phyloP scores from a whole-genome alignment of 1,139 yeast genomes.

The Blastobotrys serpentis region DNA sequence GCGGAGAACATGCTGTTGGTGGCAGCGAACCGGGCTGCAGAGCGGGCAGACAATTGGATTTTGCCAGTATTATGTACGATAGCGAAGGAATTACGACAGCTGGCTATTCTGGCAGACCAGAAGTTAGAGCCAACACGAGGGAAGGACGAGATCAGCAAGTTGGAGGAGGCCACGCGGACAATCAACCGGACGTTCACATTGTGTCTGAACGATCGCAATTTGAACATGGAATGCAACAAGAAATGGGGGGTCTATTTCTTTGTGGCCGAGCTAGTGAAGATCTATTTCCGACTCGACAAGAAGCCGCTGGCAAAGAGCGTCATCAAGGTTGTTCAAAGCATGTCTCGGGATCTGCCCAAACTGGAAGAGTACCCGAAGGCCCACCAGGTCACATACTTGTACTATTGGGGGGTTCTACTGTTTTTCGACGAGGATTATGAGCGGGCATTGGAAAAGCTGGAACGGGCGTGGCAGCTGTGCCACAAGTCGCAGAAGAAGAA shows the following conservation, averaged over 20 bases:
- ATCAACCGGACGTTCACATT: constrained; percentile 74
- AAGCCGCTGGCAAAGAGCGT: constrained; percentile 76
- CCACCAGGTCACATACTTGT: constrained; percentile 60
- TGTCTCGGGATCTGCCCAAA: constrained; percentile 53
- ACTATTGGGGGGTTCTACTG: constrained; percentile 62
- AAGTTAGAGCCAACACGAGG: neutral
- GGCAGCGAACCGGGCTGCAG: constrained; percentile 55
- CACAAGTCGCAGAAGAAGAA: constrained; percentile 27
- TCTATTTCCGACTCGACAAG: constrained; percentile 69
- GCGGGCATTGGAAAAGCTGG: constrained; percentile 50
- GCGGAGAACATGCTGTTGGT: constrained; percentile 32
- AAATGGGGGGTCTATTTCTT: constrained; percentile 70
- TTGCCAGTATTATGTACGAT: constrained; percentile 56
- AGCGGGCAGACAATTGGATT: constrained; percentile 64
- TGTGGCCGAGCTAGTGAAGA: constrained; percentile 66
- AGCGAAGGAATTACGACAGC: constrained; percentile 53
- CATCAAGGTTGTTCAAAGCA: constrained; percentile 66
- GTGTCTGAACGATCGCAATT: constrained; percentile 75
- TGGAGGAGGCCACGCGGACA: constrained; percentile 55
- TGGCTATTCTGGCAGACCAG: constrained; percentile 33
- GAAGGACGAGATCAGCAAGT: constrained; percentile 17
- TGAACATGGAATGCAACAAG: constrained; percentile 51
- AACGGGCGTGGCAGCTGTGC: constrained; percentile 48
- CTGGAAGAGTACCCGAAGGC: constrained; percentile 47
- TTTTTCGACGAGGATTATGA: constrained; percentile 62